Conservation (phyloP, 1,139 yeast genomes). For the Wickerhamomyces sp. region DNA sequence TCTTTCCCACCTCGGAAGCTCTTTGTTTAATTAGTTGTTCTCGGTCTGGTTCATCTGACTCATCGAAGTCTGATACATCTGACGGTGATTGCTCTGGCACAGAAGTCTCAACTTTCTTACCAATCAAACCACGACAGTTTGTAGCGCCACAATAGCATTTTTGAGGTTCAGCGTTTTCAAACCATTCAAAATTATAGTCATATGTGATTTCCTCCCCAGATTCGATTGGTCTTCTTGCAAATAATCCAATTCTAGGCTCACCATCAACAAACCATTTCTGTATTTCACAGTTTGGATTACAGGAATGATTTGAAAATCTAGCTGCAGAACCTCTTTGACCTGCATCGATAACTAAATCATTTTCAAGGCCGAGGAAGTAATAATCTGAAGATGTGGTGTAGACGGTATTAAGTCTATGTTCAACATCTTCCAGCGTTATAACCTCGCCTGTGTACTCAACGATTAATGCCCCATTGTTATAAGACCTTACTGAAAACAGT, state of each 20-base stretch:
- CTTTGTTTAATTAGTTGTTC: not conserved
- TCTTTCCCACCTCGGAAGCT: no score
- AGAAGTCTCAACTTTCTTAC: slow-evolving; percentile 16
- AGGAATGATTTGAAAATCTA: slow-evolving; percentile 39
- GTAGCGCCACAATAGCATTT: slow-evolving; percentile 33
- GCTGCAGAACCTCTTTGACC: slow-evolving; percentile 37
- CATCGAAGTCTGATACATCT: not conserved
- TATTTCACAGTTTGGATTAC: slow-evolving; percentile 37
- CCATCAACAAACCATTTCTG: slow-evolving; percentile 38
- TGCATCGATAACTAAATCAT: slow-evolving; percentile 34
- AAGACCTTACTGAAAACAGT: slow-evolving; percentile 30
- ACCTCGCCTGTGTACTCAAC: slow-evolving; percentile 42
- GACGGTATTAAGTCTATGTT: slow-evolving; percentile 11
- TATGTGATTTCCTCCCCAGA: slow-evolving; percentile 34
- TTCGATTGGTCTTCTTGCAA: slow-evolving; percentile 27
- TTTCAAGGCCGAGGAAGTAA: slow-evolving; percentile 32
- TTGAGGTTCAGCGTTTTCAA: slow-evolving; percentile 32
- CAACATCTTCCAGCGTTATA: slow-evolving; percentile 25
- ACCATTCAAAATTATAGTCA: slow-evolving; percentile 38
- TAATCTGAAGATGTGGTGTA: slow-evolving; percentile 21
- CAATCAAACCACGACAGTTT: slow-evolving; percentile 34
- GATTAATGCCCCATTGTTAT: slow-evolving; percentile 31
- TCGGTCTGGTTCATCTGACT: slow-evolving; percentile 1
- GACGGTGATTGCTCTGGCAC: not conserved
- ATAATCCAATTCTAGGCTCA: slow-evolving; percentile 35